Conservation (phyloP, 768 basidiomycete genomes). For the Favolaschia claudopus region DNA sequence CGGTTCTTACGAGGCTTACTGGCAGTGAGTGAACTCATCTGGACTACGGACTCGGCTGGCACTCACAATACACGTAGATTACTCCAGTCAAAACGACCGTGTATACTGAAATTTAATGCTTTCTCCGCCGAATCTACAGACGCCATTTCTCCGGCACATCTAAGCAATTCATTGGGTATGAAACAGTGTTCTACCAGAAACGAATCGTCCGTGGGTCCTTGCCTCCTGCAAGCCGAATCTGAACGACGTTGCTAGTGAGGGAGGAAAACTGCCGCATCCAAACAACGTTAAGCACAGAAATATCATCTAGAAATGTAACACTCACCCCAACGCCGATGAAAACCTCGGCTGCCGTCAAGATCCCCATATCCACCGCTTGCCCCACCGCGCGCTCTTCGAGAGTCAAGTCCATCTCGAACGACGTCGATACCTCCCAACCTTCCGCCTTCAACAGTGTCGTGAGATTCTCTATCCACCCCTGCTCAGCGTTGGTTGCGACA, state of each 20-base stretch:
- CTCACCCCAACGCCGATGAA: constrained; percentile 57
- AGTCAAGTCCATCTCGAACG: constrained; percentile 48
- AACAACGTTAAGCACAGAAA: background rate
- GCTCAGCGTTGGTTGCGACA: constrained; percentile 54
- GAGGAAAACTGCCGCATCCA: constrained; percentile 32
- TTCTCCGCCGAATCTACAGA: no score
- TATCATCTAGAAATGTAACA: no score
- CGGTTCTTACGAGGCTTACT: no score
- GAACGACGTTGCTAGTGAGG: constrained; percentile 43
- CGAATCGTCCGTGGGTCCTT: constrained; percentile 2
- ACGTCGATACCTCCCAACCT: constrained; percentile 50
- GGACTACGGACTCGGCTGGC: no score
- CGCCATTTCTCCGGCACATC: no score
- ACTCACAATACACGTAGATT: no score
- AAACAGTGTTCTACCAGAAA: no score
- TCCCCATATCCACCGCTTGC: constrained; percentile 58
- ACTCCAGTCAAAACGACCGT: no score
- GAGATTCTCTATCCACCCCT: constrained; percentile 48
- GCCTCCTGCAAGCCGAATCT: constrained; percentile 40
- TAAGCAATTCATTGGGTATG: no score
- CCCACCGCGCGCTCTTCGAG: constrained; percentile 51
- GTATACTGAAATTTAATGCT: no score
- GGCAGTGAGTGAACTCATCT: no score
- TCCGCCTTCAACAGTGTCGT: constrained; percentile 40
- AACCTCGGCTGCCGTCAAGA: constrained; percentile 52